phyloP scores from a whole-genome alignment of 345 rosid species.

The Ricinus communis region DNA sequence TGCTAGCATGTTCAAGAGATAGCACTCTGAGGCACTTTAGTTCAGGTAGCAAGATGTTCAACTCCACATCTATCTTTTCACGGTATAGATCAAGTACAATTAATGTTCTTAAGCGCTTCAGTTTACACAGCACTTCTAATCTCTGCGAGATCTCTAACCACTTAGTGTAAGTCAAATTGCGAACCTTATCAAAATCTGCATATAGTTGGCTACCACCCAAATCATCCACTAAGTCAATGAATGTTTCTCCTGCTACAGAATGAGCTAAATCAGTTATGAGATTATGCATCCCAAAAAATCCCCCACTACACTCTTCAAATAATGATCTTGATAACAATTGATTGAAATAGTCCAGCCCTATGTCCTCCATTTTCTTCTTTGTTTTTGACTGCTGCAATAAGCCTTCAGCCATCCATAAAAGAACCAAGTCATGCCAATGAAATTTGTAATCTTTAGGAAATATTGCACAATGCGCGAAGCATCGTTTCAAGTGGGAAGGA shows the following conservation, averaged over 20 bases:
- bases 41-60: background rate
- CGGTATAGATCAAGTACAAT: too few relatives aligned
- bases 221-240: background rate
- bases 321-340: too few relatives aligned
- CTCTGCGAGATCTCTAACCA: background rate
- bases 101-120: background rate
- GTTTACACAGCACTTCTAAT: background rate
- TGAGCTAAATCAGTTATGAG: background rate
- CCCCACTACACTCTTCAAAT: background rate
- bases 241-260: background rate
- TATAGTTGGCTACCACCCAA: too few relatives aligned
- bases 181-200: background rate
- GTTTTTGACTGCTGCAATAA: too few relatives aligned
- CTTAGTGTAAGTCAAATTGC: background rate
- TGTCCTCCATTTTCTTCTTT: too few relatives aligned
- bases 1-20: background rate
- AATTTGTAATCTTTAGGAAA: slow-evolving; percentile 14
- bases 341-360: too few relatives aligned
- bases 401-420: background rate
- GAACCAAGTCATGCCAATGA: background rate
- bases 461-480: slow-evolving; percentile 23
- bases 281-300: background rate
- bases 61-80: background rate
- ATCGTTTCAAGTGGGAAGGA: slow-evolving; percentile 14
- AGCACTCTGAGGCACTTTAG: slow-evolving; percentile 3